phyloP scores from a whole-genome alignment of 495 filamentous ascomycete genomes.

The Pseudoneurospora amorphoporcata region DNA sequence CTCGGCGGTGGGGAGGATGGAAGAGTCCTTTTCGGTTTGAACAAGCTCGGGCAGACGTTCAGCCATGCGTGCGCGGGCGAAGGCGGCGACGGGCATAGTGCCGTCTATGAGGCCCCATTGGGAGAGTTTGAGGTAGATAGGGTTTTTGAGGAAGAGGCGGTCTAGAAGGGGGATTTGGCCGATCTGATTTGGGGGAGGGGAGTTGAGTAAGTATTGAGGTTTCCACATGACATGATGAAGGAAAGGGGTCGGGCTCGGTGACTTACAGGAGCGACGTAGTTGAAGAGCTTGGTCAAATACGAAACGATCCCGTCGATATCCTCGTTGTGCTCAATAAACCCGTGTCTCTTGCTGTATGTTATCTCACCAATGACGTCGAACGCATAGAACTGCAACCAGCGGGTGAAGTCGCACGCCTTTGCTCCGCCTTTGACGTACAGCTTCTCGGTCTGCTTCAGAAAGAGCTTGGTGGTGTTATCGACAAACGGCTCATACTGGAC shows the following conservation, averaged over 20 bases:
- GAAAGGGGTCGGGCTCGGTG: not conserved
- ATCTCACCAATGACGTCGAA: slow-evolving; percentile 70
- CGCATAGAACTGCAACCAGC: slow-evolving; percentile 71
- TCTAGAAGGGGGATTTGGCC: slow-evolving; percentile 58
- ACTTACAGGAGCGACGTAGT: slow-evolving; percentile 50
- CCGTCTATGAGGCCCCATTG: slow-evolving; percentile 41
- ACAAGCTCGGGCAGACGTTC: slow-evolving; percentile 36
- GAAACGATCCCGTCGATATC: slow-evolving; percentile 54
- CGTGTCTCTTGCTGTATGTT: slow-evolving; percentile 53
- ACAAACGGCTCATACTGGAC: slow-evolving; percentile 68
- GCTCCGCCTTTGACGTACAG: slow-evolving; percentile 44
- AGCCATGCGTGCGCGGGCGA: slow-evolving; percentile 45
- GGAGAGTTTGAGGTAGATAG: slow-evolving; percentile 40
- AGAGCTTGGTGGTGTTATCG: slow-evolving; percentile 52
- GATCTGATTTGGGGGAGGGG: slow-evolving; percentile 33
- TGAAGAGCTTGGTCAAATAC: slow-evolving; percentile 43
- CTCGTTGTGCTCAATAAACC: slow-evolving; percentile 50
- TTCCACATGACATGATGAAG: not conserved
- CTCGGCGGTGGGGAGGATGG: slow-evolving; percentile 25
- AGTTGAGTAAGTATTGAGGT: not conserved
- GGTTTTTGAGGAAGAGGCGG: slow-evolving; percentile 49
- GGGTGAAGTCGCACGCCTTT: slow-evolving; percentile 50
- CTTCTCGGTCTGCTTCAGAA: slow-evolving; percentile 51
- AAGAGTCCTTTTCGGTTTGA: slow-evolving; percentile 18
- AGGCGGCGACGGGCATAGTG: slow-evolving; percentile 51